These are phyloP conservation scores for Metschnikowia gelsemii DNA, from an alignment of 805 yeast genomes.

Conservation along the genomic window DNA sequence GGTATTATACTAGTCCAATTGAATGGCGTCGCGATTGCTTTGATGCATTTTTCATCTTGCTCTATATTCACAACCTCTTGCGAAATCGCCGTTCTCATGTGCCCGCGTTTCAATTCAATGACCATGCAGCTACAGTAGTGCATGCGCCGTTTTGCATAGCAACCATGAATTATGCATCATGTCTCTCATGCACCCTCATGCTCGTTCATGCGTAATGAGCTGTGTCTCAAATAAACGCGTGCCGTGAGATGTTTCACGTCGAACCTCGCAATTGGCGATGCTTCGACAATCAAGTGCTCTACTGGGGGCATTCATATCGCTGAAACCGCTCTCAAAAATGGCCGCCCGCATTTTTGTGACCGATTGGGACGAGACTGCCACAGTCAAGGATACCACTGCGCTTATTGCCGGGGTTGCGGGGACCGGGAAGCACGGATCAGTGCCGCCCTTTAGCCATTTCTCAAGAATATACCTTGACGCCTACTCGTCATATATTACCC, in stretches of 20 bases:
- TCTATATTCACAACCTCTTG: neutral
- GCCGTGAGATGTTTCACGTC: too few relatives aligned
- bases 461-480: constrained; percentile 41
- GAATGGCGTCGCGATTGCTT: too few relatives aligned
- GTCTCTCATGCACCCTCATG: constrained; percentile 6
- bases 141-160: constrained; percentile 1
- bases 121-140: neutral
- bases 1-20: too few relatives aligned
- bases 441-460: constrained; percentile 45
- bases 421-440: constrained; percentile 7
- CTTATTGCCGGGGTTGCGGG: constrained; percentile 49
- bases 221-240: too few relatives aligned
- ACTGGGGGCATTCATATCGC: too few relatives aligned
- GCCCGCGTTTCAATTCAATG: neutral
- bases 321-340: constrained; percentile 1
- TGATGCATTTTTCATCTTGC: neutral
- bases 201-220: constrained; percentile 6
- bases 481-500: constrained; percentile 28
- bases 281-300: too few relatives aligned
- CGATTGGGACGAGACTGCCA: constrained; percentile 71
- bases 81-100: constrained; percentile 4
- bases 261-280: too few relatives aligned
- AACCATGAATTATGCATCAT: too few relatives aligned
- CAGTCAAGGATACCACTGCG: constrained; percentile 52
- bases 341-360: constrained; percentile 32